Evolutionary conservation across 257 asterid genomes (phyloP).

Genomic region (Agastache rugosa): DNA sequence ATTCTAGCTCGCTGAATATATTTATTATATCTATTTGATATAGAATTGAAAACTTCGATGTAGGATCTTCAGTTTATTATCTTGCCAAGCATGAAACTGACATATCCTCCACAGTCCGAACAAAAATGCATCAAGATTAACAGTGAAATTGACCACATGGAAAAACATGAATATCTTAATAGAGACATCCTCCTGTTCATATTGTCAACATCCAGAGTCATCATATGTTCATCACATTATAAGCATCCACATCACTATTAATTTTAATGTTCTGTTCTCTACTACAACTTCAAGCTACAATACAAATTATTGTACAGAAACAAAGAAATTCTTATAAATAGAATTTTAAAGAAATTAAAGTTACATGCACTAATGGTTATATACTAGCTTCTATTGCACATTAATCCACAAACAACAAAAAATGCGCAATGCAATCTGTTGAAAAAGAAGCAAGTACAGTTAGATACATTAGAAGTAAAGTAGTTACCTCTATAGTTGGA

Average conservation of each 20-base stretch:
- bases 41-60: not conserved
- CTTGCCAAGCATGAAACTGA: not conserved
- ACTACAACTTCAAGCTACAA: not conserved
- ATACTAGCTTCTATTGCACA: not conserved
- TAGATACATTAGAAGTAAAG: slow-evolving; percentile 2
- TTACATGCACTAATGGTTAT: not conserved
- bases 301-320: not conserved
- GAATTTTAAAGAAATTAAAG: not conserved
- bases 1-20: not conserved
- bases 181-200: not conserved
- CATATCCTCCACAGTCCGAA: not conserved
- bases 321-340: slow-evolving; percentile 1
- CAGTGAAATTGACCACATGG: not conserved
- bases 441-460: slow-evolving; percentile 4
- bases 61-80: not conserved
- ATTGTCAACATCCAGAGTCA: not conserved
- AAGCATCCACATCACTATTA: not conserved
- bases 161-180: not conserved
- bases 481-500: slow-evolving; percentile 70
- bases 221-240: not conserved
- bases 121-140: not conserved
- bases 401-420: not conserved
- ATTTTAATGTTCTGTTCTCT: not conserved
- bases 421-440: slow-evolving; percentile 19
- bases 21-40: too few relatives aligned